These are phyloP conservation scores for Lumnitzera racemosa DNA, from an alignment of 345 rosid genomes.

Conservation along the genomic window DNA sequence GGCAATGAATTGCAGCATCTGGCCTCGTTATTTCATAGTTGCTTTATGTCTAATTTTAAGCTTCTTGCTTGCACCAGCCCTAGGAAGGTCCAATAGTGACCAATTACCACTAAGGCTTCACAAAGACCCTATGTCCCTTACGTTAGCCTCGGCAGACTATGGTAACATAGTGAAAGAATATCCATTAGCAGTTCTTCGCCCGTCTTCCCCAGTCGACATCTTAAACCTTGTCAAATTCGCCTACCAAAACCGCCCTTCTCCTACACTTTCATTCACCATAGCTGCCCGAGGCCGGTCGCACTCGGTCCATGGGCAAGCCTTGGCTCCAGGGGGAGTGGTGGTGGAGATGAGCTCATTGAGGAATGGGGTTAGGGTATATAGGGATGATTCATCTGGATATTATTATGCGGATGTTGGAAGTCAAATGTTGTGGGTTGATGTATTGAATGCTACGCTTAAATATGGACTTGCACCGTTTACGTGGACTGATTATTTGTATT, in stretches of 20 bases:
- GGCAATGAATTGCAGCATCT: too few relatives aligned
- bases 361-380: conserved; percentile 1
- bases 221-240: conserved; percentile 21
- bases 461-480: conserved; percentile 41
- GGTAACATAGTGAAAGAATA: conserved; percentile 25
- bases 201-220: conserved; percentile 26
- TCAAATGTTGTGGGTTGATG: conserved; percentile 40
- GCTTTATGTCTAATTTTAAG: too few relatives aligned
- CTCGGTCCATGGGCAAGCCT: conserved; percentile 38
- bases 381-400: conserved; percentile 4
- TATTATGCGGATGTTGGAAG: conserved; percentile 40
- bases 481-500: conserved; percentile 44
- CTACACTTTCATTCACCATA: conserved; percentile 13
- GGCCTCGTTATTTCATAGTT: too few relatives aligned
- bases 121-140: conserved; percentile 16
- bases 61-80: too few relatives aligned
- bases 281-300: conserved; percentile 43
- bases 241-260: conserved; percentile 8
- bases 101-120: conserved; percentile 6
- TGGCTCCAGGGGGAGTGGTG: conserved; percentile 33
- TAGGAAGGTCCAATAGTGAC: too few relatives aligned
- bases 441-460: conserved; percentile 21
- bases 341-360: conserved; percentile 32
- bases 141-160: conserved; percentile 25
- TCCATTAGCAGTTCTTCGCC: conserved; percentile 31